Evolutionary conservation across 768 basidiomycete species (phyloP).

Genomic region (Hemileccinum rubropunctum): DNA sequence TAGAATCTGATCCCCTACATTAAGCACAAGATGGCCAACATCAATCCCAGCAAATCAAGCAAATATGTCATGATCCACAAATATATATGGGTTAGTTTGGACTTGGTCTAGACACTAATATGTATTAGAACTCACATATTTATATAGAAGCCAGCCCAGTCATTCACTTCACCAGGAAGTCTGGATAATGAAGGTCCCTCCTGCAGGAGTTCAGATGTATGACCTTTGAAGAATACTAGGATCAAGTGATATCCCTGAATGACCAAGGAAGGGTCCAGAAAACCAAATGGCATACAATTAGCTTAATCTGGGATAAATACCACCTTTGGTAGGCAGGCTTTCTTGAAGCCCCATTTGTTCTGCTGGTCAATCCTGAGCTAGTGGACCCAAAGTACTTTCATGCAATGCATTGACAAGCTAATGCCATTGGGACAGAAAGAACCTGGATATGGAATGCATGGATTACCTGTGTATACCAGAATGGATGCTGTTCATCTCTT

Average conservation of each 20-base stretch:
- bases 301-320: constrained; percentile 4
- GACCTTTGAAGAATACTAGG: not conserved
- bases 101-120: no score
- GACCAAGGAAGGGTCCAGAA: constrained; percentile 1
- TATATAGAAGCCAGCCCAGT: constrained; percentile 7
- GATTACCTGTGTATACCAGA: constrained; percentile 23
- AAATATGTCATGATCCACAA: no score
- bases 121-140: not conserved
- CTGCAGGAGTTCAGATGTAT: not conserved
- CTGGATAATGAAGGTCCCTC: not conserved
- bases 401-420: not conserved
- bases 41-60: no score
- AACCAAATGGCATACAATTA: not conserved
- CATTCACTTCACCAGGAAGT: not conserved
- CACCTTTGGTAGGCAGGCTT: constrained; percentile 12
- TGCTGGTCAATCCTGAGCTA: constrained; percentile 17
- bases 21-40: no score
- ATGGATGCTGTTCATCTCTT: constrained; percentile 11
- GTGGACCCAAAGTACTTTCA: constrained; percentile 25
- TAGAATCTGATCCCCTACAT: no score
- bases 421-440: not conserved
- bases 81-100: no score
- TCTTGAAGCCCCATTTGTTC: constrained; percentile 6
- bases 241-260: not conserved
- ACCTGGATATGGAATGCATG: constrained; percentile 12